These are phyloP conservation scores for Tetradesmus obliquus DNA, from an alignment of 139 green algal genomes.

Conservation along the genomic window DNA sequence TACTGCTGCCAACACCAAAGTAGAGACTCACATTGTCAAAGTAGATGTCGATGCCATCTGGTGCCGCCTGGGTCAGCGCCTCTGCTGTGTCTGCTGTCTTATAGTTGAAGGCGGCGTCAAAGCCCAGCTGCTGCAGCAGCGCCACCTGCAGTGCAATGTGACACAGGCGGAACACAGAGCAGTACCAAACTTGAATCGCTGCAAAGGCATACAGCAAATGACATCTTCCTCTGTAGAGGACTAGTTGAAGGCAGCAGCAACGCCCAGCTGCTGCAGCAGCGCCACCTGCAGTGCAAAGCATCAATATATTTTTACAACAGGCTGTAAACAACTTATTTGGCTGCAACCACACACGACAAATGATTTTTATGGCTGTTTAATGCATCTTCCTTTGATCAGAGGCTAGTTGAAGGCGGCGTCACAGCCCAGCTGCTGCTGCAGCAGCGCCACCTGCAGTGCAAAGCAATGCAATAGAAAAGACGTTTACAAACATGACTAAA, in stretches of 20 bases:
- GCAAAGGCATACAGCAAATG: too few species aligned
- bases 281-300: background rate
- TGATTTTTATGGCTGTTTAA: background rate
- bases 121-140: background rate
- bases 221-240: too few species aligned
- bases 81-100: background rate
- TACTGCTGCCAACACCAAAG: too few species aligned
- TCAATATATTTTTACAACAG: background rate
- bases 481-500: too few species aligned
- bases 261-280: too few species aligned
- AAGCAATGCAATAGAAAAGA: too few species aligned
- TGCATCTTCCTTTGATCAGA: background rate
- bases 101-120: background rate
- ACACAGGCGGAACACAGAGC: too few species aligned
- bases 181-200: too few species aligned
- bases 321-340: too few species aligned
- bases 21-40: constrained; percentile 51
- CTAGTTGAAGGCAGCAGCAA: too few species aligned
- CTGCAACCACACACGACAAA: too few species aligned
- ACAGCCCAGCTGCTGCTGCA: constrained; percentile 41
- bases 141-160: too few species aligned
- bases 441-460: background rate
- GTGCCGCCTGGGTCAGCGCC: background rate
- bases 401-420: constrained; percentile 62
- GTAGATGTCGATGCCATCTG: constrained; percentile 42